These are phyloP conservation scores for Calendula officinalis DNA, from an alignment of 129 eudicot species.

Conservation along the genomic window DNA sequence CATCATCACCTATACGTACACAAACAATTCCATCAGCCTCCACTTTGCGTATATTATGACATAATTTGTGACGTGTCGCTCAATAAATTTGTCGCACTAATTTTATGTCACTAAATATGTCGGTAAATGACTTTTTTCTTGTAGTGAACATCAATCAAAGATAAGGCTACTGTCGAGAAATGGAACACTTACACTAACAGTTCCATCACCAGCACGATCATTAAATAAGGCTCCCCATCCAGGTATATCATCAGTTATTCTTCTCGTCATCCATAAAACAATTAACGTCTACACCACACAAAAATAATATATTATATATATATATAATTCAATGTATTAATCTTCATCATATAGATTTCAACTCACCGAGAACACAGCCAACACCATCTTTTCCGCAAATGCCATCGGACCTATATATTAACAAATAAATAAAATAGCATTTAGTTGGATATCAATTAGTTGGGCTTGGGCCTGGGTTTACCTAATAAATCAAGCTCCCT, in stretches of 20 bases:
- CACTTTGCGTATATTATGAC: too few relatives aligned
- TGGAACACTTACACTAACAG: constrained; percentile 75
- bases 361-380: constrained; percentile 65
- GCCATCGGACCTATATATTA: constrained; percentile 70
- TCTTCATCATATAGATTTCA: too few relatives aligned
- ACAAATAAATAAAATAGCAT: neutral
- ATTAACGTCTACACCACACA: constrained; percentile 49
- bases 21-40: too few relatives aligned
- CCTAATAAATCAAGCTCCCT: constrained; percentile 82
- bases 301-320: too few relatives aligned
- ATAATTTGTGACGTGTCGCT: too few relatives aligned
- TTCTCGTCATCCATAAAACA: constrained; percentile 88
- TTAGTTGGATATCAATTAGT: too few relatives aligned
- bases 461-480: constrained; percentile 27
- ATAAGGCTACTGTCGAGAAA: neutral
- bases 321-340: too few relatives aligned
- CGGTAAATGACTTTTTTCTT: too few relatives aligned
- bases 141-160: too few relatives aligned
- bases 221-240: constrained; percentile 84
- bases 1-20: constrained; percentile 61
- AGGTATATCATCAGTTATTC: constrained; percentile 78
- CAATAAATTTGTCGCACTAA: too few relatives aligned
- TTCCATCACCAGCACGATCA: constrained; percentile 87
- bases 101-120: too few relatives aligned
- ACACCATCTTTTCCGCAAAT: constrained; percentile 84